These are phyloP conservation scores for Stylonectria norvegica DNA, from an alignment of 2,329 filamentous ascomycete species.

Conservation along the genomic window DNA sequence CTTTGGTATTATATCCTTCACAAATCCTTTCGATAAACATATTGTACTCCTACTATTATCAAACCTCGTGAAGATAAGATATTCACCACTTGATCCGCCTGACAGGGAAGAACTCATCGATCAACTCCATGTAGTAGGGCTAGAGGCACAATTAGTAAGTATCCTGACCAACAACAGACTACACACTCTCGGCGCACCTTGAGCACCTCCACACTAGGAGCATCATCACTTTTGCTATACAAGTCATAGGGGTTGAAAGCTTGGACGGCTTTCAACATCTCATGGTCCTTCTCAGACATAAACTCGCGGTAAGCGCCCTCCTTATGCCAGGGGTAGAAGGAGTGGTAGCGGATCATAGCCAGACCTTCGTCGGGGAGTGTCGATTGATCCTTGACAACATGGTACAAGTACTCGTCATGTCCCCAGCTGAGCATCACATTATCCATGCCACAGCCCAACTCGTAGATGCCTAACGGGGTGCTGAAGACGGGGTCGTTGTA, in stretches of 20 bases:
- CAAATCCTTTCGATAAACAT: too few relatives aligned
- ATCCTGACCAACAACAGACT: too few relatives aligned
- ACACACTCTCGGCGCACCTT: too few relatives aligned
- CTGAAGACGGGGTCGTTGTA: slow-evolving; percentile 65
- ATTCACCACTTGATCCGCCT: slow-evolving; percentile 40
- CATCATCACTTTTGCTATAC: slow-evolving; percentile 85
- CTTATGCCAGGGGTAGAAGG: slow-evolving; percentile 88
- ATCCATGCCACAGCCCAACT: slow-evolving; percentile 73
- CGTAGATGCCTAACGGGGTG: slow-evolving; percentile 77
- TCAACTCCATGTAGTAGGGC: slow-evolving; percentile 43
- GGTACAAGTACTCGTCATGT: slow-evolving; percentile 84
- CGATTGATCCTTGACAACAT: slow-evolving; percentile 79
- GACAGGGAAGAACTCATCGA: slow-evolving; percentile 42
- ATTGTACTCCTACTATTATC: too few relatives aligned
- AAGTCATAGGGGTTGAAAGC: slow-evolving; percentile 90
- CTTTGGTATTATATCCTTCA: not conserved
- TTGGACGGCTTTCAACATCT: slow-evolving; percentile 75
- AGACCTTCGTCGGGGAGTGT: slow-evolving; percentile 76
- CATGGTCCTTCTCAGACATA: slow-evolving; percentile 78
- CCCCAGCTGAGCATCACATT: slow-evolving; percentile 90
- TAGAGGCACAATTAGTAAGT: too few relatives aligned
- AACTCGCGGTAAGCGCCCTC: slow-evolving; percentile 75
- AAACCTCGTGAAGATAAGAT: too few relatives aligned
- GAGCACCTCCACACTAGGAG: slow-evolving; percentile 71
- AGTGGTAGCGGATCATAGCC: slow-evolving; percentile 91